Conservation (phyloP, 306 rosid species). For the Hippophae tibetana region DNA sequence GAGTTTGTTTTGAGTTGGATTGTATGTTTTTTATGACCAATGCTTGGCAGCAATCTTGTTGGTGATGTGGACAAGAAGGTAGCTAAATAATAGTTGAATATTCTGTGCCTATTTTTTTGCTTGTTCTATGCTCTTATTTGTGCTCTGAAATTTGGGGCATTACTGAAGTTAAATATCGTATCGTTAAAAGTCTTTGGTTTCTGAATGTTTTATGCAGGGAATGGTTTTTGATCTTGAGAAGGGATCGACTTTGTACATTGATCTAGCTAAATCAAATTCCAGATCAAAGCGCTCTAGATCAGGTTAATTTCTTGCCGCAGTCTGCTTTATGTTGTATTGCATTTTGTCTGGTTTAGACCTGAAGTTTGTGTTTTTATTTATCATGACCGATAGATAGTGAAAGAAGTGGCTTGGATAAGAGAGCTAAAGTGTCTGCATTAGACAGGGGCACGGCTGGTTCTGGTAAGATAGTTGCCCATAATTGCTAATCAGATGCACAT, state of each 20-base stretch:
- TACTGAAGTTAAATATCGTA: not conserved
- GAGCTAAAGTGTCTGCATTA: conserved; percentile 54
- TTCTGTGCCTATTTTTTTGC: too few relatives aligned
- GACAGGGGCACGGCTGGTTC: conserved; percentile 57
- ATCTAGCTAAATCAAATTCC: conserved; percentile 91
- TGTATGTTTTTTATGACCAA: too few relatives aligned
- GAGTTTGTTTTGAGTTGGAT: too few relatives aligned
- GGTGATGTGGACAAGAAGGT: too few relatives aligned
- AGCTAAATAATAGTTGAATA: too few relatives aligned
- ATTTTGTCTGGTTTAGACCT: conserved; percentile 13
- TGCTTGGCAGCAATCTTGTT: too few relatives aligned
- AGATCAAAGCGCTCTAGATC: conserved; percentile 76
- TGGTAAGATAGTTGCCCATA: conserved; percentile 41
- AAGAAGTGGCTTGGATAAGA: conserved; percentile 65
- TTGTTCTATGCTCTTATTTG: too few relatives aligned
- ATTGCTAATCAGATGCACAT: conserved; percentile 5
- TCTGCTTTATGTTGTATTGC: conserved; percentile 2
- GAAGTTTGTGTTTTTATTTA: conserved; percentile 13
- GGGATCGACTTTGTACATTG: conserved; percentile 72
- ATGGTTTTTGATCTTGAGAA: conserved; percentile 95
- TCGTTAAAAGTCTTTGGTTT: conserved; percentile 12
- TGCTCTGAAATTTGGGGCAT: not conserved
- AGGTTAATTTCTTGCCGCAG: conserved; percentile 21
- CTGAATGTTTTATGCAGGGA: conserved; percentile 49
- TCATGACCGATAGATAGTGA: conserved; percentile 52